These are phyloP conservation scores for Dendrocalamus sinicus DNA, from an alignment of 176 grass and related monocot species.

Conservation along the genomic window DNA sequence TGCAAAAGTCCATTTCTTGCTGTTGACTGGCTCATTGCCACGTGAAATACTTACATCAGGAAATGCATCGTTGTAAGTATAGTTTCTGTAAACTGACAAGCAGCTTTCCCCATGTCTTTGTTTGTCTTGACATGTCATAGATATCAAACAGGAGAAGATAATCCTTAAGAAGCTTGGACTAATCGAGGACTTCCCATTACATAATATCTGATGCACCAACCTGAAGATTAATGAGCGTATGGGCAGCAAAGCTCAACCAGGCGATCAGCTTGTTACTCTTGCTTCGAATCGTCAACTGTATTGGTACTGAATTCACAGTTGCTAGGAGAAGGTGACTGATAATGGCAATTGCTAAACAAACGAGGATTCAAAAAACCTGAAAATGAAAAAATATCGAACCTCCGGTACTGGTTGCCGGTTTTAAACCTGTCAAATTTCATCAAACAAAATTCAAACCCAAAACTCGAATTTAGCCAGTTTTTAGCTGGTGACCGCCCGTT, in stretches of 20 bases:
- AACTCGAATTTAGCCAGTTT: no score
- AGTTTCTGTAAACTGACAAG: conserved; percentile 19
- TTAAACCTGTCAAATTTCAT: no score
- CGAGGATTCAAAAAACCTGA: no score
- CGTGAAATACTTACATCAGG: background rate
- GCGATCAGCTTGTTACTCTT: conserved; percentile 9
- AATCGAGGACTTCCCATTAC: conserved; percentile 18
- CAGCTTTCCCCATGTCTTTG: conserved; percentile 25
- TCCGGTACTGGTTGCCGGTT: no score
- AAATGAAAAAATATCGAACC: no score
- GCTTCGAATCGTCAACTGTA: background rate
- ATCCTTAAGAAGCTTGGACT: conserved; percentile 65
- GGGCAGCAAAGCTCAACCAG: background rate
- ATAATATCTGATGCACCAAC: conserved; percentile 16
- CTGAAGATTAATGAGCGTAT: background rate
- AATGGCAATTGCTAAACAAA: background rate
- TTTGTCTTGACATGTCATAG: conserved; percentile 67
- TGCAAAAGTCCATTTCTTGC: background rate
- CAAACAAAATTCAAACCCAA: no score
- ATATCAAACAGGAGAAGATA: conserved; percentile 65
- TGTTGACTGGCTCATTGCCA: conserved; percentile 13
- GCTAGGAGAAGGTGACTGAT: background rate
- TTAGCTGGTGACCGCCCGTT: no score
- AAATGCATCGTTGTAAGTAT: background rate
- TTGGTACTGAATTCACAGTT: background rate